Percentiles rank a stretch among this genome's conserved stretches.
These are phyloP conservation scores for Blastomyces gilchristii DNA, from an alignment of 2,329 filamentous ascomycete genomes.

Conservation along the genomic window DNA sequence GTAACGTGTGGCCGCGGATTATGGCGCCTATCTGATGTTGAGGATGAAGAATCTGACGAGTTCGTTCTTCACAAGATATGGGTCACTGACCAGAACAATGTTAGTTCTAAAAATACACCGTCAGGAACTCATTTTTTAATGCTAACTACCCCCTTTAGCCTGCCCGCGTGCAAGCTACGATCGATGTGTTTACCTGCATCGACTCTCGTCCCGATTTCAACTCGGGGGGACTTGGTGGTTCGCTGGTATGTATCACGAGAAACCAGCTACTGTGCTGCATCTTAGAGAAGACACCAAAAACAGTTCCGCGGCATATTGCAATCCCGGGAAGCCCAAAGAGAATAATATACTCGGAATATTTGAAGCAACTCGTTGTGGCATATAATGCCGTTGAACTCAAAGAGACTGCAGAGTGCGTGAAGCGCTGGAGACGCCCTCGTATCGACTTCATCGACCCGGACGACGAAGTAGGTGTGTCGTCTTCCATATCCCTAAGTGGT, in stretches of 20 bases:
- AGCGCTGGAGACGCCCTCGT: conserved; percentile 25
- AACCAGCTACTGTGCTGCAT: conserved; percentile 40
- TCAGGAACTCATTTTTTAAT: background rate
- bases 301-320: conserved; percentile 32
- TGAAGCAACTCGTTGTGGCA: conserved; percentile 42
- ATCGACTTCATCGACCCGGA: conserved; percentile 34
- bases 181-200: conserved; percentile 30
- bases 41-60: conserved; percentile 19
- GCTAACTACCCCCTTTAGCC: conserved; percentile 20
- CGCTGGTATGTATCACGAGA: conserved; percentile 41
- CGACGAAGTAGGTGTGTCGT: conserved; percentile 8
- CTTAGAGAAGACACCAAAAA: conserved; percentile 33
- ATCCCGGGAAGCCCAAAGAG: conserved; percentile 35
- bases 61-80: conserved; percentile 29
- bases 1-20: conserved; percentile 30
- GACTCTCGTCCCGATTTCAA: conserved; percentile 18
- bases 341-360: conserved; percentile 36
- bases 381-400: conserved; percentile 27
- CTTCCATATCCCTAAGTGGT: conserved; percentile 6
- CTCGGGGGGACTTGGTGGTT: conserved; percentile 27
- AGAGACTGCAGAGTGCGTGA: conserved; percentile 22
- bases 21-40: conserved; percentile 28
- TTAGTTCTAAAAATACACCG: conserved; percentile 18
- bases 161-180: conserved; percentile 27
- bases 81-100: conserved; percentile 35